Percentiles rank a stretch among this genome's conserved stretches.
Conservation (phyloP, 768 basidiomycete species). For the Kwoniella pini region DNA sequence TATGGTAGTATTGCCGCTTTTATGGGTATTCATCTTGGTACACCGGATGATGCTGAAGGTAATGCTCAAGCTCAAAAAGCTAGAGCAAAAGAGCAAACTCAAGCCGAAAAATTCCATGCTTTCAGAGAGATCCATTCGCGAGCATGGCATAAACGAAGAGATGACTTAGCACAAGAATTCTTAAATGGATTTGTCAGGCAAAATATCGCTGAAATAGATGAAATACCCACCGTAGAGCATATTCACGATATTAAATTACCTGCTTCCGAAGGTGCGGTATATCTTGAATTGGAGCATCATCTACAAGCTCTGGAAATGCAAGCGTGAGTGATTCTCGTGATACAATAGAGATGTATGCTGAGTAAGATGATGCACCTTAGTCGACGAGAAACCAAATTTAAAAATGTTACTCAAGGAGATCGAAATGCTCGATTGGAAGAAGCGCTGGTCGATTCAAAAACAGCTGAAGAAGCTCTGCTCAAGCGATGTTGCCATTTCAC, state of each 20-base stretch:
- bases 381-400: constrained; percentile 48
- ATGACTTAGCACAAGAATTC: constrained; percentile 70
- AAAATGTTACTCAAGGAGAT: constrained; percentile 58
- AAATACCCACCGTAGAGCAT: constrained; percentile 76
- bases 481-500: constrained; percentile 91
- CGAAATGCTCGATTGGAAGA: constrained; percentile 83
- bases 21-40: constrained; percentile 83
- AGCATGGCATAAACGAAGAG: constrained; percentile 89
- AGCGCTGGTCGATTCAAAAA: constrained; percentile 86
- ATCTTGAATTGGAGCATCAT: constrained; percentile 91
- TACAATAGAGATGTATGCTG: constrained; percentile 53
- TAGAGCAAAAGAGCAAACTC: constrained; percentile 79
- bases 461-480: constrained; percentile 74
- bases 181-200: constrained; percentile 57
- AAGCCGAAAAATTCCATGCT: constrained; percentile 90
- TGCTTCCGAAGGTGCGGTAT: constrained; percentile 90
- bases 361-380: constrained; percentile 19
- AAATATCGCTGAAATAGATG: constrained; percentile 96
- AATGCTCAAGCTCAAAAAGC: constrained; percentile 74
- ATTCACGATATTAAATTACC: constrained; percentile 70
- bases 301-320: constrained; percentile 86
- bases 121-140: constrained; percentile 90
- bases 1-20: constrained; percentile 68
- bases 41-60: constrained; percentile 84
- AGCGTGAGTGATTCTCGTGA: constrained; percentile 33